These are phyloP conservation scores for Silene noctiflora DNA, from an alignment of 179 eudicot species.

Conservation along the genomic window DNA sequence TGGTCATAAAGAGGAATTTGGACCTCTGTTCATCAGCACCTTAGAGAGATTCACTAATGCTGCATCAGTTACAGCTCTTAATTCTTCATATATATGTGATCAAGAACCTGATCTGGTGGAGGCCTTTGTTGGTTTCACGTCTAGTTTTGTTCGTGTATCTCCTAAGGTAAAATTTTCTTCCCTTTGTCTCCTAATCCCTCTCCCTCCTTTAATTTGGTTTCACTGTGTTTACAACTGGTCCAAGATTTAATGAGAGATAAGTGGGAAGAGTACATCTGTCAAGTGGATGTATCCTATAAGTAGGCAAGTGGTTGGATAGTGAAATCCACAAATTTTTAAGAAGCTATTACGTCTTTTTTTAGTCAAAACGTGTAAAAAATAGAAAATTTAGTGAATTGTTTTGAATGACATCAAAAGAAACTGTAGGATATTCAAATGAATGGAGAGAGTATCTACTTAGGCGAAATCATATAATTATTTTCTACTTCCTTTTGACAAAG, in stretches of 20 bases:
- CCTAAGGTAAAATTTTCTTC: conserved; percentile 52
- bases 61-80: conserved; percentile 74
- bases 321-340: background rate
- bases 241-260: background rate
- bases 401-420: background rate
- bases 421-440: background rate
- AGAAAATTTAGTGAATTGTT: background rate
- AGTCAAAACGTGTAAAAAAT: background rate
- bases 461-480: background rate
- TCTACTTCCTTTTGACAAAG: background rate
- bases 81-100: conserved; percentile 92
- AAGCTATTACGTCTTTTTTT: background rate
- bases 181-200: background rate
- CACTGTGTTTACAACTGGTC: background rate
- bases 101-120: conserved; percentile 96
- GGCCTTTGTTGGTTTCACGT: conserved; percentile 79
- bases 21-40: conserved; percentile 70
- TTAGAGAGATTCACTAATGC: conserved; percentile 83
- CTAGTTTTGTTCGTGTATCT: conserved; percentile 67
- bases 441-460: background rate
- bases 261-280: background rate
- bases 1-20: conserved; percentile 78
- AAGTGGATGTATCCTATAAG: background rate
- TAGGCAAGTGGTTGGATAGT: background rate
- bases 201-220: background rate